phyloP scores from a whole-genome alignment of 2,329 filamentous ascomycete species.

The Fusarium concolor region DNA sequence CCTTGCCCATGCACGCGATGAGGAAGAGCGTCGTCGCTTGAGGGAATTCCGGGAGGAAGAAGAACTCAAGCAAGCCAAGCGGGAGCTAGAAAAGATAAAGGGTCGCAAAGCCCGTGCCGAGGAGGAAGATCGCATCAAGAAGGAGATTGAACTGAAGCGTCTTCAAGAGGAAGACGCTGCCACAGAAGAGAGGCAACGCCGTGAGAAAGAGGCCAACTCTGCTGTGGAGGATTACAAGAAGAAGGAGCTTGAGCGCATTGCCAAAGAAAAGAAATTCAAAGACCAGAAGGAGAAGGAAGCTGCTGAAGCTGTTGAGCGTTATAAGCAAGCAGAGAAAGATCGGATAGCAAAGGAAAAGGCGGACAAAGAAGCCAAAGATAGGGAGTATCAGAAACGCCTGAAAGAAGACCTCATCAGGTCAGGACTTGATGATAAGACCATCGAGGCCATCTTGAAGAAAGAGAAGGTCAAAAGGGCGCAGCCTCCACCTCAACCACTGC shows the following conservation, averaged over 20 bases:
- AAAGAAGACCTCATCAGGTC: conserved; percentile 69
- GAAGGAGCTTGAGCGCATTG: conserved; percentile 57
- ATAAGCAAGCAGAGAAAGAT: conserved; percentile 61
- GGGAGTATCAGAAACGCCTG: conserved; percentile 65
- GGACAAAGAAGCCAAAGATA: conserved; percentile 56
- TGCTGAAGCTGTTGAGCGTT: conserved; percentile 62
- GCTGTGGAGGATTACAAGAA: conserved; percentile 64
- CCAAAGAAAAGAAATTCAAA: conserved; percentile 60
- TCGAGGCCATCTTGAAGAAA: conserved; percentile 69
- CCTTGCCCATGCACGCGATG: conserved; percentile 47
- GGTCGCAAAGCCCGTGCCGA: conserved; percentile 59
- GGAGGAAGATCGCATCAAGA: conserved; percentile 63
- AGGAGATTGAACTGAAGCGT: conserved; percentile 62
- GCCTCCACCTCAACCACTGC: conserved; percentile 14
- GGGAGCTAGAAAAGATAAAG: conserved; percentile 61
- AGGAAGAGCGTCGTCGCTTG: conserved; percentile 51
- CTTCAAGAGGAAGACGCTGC: conserved; percentile 60
- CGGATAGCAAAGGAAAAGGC: conserved; percentile 59
- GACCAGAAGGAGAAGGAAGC: conserved; percentile 64
- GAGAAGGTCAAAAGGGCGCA: conserved; percentile 58
- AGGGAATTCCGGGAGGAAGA: conserved; percentile 56
- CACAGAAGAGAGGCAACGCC: conserved; percentile 49
- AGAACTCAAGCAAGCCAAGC: conserved; percentile 62
- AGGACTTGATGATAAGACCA: conserved; percentile 69
- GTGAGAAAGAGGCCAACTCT: conserved; percentile 62